Percentiles rank a stretch among this genome's conserved stretches.
phyloP scores from a whole-genome alignment of 2,329 filamentous ascomycete species.

The Trichoderma sp. region DNA sequence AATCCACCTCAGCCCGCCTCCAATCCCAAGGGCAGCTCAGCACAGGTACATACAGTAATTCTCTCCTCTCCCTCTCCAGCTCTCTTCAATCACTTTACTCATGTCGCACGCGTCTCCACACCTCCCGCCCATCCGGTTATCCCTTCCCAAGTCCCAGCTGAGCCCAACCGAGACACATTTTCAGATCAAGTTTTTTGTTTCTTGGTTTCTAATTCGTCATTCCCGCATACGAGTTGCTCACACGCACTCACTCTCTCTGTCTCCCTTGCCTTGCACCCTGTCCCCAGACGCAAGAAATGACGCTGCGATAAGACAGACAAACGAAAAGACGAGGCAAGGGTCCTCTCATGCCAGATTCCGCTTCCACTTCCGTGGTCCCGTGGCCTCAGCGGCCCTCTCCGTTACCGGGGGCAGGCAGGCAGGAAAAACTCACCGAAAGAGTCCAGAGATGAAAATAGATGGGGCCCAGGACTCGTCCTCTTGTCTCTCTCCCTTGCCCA shows the following conservation, averaged over 20 bases:
- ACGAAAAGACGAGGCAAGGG: not conserved
- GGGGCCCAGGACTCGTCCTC: not conserved
- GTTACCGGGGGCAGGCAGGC: not conserved
- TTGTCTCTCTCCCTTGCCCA: not conserved
- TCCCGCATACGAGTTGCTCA: not conserved
- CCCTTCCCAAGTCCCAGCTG: not conserved
- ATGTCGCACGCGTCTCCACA: not conserved
- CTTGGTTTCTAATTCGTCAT: not conserved
- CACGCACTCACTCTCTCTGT: not conserved
- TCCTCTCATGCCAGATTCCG: conserved; percentile 3
- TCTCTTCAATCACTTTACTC: not conserved
- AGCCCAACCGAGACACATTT: conserved; percentile 5
- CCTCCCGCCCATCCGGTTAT: conserved; percentile 1
- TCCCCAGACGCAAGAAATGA: not conserved
- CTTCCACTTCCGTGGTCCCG: not conserved
- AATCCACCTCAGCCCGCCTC: not conserved
- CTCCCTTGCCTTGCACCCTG: not conserved
- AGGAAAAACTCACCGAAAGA: not conserved
- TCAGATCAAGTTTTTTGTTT: not conserved
- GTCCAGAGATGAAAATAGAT: not conserved
- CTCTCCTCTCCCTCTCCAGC: not conserved
- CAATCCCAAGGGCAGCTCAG: not conserved
- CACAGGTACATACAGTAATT: not conserved
- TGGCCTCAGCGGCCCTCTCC: not conserved
- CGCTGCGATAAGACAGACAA: not conserved